A percentile compares a stretch with the other conserved stretches of the same genome.
These are phyloP conservation scores for Mrakia hoshinonis DNA, from an alignment of 768 basidiomycete genomes.

Conservation along the genomic window DNA sequence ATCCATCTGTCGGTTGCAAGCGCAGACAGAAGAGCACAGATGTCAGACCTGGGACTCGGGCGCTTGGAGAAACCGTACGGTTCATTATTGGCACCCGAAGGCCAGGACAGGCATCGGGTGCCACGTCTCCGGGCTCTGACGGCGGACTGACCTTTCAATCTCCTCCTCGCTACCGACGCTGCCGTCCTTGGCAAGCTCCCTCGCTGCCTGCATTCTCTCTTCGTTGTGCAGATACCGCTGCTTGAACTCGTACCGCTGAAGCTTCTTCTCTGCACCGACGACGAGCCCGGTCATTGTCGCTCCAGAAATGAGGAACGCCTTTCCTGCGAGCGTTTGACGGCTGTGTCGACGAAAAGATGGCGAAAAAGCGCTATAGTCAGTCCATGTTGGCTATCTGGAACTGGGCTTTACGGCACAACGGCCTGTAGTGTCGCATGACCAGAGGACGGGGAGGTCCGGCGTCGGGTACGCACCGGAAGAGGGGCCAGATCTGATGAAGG, in stretches of 20 bases:
- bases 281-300: conserved; percentile 22
- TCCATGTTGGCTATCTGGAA: no score
- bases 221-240: conserved; percentile 3
- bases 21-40: no score
- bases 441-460: not conserved
- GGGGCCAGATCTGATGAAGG: conserved; percentile 22
- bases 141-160: not conserved
- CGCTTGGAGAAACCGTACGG: no score
- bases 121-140: no score
- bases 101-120: no score
- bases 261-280: conserved; percentile 15
- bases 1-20: no score
- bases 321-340: conserved; percentile 21
- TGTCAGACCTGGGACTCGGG: no score
- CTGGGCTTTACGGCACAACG: no score
- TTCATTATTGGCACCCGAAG: no score
- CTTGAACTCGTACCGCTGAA: conserved; percentile 24
- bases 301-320: conserved; percentile 23
- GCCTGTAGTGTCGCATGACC: no score
- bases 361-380: not conserved
- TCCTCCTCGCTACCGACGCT: not conserved
- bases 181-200: not conserved
- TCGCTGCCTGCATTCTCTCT: not conserved
- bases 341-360: not conserved
- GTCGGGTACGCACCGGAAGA: conserved; percentile 19